Percentiles rank a stretch among this genome's conserved stretches.
These are phyloP conservation scores for Phylloporus sp. DNA, from an alignment of 768 basidiomycete species.

Conservation along the genomic window DNA sequence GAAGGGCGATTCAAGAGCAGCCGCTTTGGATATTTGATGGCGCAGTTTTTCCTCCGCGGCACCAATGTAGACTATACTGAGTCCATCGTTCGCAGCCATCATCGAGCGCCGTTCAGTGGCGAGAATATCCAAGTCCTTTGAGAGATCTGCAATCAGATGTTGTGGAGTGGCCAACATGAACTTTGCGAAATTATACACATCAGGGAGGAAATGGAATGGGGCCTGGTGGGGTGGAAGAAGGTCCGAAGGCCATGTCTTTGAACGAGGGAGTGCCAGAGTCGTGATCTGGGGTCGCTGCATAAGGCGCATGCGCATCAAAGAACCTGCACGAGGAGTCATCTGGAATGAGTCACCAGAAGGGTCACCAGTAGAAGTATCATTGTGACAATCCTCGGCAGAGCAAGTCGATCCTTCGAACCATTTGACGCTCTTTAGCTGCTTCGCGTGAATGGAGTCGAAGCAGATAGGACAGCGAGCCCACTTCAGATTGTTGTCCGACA, in stretches of 20 bases:
- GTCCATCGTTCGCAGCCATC: constrained; percentile 62
- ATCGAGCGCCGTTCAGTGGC: constrained; percentile 63
- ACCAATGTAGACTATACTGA: constrained; percentile 76
- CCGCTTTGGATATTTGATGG: constrained; percentile 75
- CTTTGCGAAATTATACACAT: constrained; percentile 80
- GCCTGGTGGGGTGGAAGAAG: constrained; percentile 87
- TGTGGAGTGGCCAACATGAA: constrained; percentile 95
- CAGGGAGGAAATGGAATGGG: constrained; percentile 94
- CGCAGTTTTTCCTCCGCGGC: constrained; percentile 70
- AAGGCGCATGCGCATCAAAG: constrained; percentile 75
- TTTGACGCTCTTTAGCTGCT: constrained; percentile 88
- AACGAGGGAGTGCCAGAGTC: constrained; percentile 89
- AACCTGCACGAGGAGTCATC: constrained; percentile 46
- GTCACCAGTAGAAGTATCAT: constrained; percentile 24
- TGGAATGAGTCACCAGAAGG: constrained; percentile 40
- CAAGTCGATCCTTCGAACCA: constrained; percentile 64
- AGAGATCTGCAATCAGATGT: constrained; percentile 72
- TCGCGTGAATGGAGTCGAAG: constrained; percentile 86
- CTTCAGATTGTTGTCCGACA: constrained; percentile 74
- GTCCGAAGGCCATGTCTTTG: constrained; percentile 90
- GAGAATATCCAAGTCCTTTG: constrained; percentile 67
- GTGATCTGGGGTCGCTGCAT: constrained; percentile 93
- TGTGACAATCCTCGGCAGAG: constrained; percentile 29
- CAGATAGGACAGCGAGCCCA: constrained; percentile 96
- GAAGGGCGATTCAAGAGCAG: constrained; percentile 64